Evolutionary conservation across 139 green algal species (phyloP), one percentile per base, ranked within the genome.

Genomic region (Chlamydomonas applanata): DNA sequence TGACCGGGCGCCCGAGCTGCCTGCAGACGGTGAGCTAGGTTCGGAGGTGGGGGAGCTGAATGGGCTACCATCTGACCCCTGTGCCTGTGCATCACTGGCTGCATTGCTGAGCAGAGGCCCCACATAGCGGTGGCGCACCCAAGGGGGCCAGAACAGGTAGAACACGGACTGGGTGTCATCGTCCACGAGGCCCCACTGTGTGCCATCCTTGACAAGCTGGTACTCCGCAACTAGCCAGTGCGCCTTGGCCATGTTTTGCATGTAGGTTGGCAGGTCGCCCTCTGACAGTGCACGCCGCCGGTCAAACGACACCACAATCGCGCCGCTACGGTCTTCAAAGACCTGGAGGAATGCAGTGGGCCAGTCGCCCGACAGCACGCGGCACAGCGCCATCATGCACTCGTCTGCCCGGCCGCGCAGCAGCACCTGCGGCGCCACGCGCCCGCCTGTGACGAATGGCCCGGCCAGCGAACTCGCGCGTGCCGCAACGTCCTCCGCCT

Each of bases 321-420:
- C 62, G 36, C 81, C 81, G 46, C 71, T 83, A 20, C 34, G 16
- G 60, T 86, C 81, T 72, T 86, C 81, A 70, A 86, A 86, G 7
- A 82, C 71, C 81, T 86, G 81, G 49, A 86, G 53, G 59, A 86
- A 86, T 34, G 69, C 60, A 0, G 61, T 63, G 1, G 81, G 81
- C 76, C 76, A 86, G 76, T 86, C 81, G 3, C n/a, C 61, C 20
- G 46, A 75, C 2, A 86, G 73, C 76, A 69, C 61, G 44, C 44
- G 73, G 69, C 76, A 86, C 73, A 86, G 73, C 56, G 68, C 61
- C 64, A 81, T 72, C 76, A 86, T 81, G 64, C 69, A 81, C 73
- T 82, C 81, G 33, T 83, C 77, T 30, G 79, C 57, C 0, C 68
- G 81, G 13, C 76, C 81, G 24, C 71, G 36, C 68, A 86, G 68